A percentile compares a stretch with the other conserved stretches of the same genome.
Conservation (phyloP, 441 rosid genomes). For the Biscutella auriculata region DNA sequence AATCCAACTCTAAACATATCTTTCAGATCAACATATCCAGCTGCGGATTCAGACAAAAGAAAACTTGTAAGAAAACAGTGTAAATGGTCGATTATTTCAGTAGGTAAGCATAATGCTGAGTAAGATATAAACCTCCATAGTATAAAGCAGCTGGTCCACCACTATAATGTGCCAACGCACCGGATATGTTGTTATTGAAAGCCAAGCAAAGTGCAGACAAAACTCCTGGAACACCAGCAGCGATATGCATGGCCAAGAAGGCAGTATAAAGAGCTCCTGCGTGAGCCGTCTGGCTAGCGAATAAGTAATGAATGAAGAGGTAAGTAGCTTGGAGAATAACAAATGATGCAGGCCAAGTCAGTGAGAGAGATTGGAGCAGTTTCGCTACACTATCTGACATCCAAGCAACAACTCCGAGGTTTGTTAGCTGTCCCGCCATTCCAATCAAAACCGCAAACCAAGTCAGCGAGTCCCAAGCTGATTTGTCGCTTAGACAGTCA, state of each 20-base stretch:
- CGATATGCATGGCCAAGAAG: constrained; percentile 83
- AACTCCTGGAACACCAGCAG: constrained; percentile 69
- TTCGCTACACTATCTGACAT: constrained; percentile 65
- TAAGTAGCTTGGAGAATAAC: constrained; percentile 66
- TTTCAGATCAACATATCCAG: constrained; percentile 72
- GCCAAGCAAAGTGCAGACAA: constrained; percentile 77
- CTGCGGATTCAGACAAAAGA: constrained; percentile 28
- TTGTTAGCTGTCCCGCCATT: constrained; percentile 82
- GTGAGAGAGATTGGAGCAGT: constrained; percentile 44
- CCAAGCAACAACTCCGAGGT: constrained; percentile 70
- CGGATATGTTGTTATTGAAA: constrained; percentile 73
- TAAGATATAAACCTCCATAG: constrained; percentile 43
- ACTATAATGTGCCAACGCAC: constrained; percentile 78
- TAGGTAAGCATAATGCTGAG: background rate
- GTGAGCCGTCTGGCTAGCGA: constrained; percentile 90
- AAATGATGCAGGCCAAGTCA: constrained; percentile 80
- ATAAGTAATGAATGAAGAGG: constrained; percentile 71
- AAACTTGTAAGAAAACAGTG: background rate
- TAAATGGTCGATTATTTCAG: background rate
- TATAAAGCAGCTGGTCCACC: constrained; percentile 93
- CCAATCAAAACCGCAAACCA: constrained; percentile 91
- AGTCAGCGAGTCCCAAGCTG: constrained; percentile 93
- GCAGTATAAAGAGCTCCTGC: constrained; percentile 83
- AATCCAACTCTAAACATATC: constrained; percentile 77
- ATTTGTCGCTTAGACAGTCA: constrained; percentile 81